Conservation (phyloP, 2,329 filamentous ascomycete genomes). For the Fusarium tjaetaba region DNA sequence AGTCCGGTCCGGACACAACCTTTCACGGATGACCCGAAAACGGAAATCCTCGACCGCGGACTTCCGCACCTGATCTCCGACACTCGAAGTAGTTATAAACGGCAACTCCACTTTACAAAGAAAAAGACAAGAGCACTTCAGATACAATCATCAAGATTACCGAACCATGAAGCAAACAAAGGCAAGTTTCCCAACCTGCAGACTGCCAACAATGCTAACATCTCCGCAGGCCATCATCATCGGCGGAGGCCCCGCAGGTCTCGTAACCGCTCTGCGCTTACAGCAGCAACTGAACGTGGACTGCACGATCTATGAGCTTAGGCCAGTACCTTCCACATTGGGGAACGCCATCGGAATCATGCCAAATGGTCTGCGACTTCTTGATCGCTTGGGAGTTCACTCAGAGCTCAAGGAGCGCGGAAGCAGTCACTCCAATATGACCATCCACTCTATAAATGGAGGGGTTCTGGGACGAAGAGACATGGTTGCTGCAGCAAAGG, state of each 20-base stretch:
- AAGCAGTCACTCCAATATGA: neutral
- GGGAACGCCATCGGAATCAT: neutral
- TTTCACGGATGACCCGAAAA: neutral
- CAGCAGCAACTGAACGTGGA: neutral
- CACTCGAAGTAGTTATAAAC: neutral
- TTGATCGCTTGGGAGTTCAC: neutral
- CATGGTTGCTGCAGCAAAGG: neutral
- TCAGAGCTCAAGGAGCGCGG: neutral
- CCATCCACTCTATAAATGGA: neutral
- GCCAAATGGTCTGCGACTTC: neutral
- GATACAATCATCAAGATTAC: rapidly evolving
- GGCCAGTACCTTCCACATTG: neutral
- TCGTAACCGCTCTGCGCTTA: neutral
- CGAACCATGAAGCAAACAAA: neutral
- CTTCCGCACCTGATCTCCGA: neutral
- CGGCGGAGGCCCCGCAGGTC: neutral
- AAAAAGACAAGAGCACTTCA: neutral
- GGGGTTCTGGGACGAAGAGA: neutral
- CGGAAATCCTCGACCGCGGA: neutral
- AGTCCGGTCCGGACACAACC: neutral
- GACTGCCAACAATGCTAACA: neutral
- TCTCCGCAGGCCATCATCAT: neutral
- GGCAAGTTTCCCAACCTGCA: neutral
- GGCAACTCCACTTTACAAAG: neutral
- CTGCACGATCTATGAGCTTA: neutral